Evolutionary conservation across 2,329 filamentous ascomycete genomes (phyloP).

Genomic region (Beauveria medogensis): DNA sequence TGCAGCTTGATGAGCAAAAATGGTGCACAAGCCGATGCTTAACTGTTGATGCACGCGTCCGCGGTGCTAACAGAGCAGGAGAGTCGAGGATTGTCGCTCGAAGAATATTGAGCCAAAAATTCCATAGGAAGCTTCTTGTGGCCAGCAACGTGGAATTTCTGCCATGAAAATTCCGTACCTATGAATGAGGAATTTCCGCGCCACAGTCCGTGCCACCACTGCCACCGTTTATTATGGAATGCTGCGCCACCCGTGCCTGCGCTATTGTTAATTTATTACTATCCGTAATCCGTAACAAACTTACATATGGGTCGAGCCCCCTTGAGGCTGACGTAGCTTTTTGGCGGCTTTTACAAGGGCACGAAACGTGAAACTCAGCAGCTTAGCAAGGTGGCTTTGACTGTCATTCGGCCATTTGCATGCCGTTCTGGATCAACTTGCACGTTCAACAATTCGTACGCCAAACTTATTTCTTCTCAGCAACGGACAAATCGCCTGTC

Average conservation of each 20-base stretch:
- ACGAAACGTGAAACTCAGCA: not conserved
- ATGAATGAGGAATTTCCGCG: not conserved
- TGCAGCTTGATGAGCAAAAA: too few relatives aligned
- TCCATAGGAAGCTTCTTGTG: too few relatives aligned
- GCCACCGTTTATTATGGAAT: not conserved
- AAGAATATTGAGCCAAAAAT: too few relatives aligned
- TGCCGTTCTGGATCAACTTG: not conserved
- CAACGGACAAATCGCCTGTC: not conserved
- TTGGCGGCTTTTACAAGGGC: not conserved
- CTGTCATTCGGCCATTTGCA: not conserved
- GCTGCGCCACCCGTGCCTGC: not conserved
- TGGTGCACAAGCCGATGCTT: too few relatives aligned
- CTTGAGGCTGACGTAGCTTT: conserved; percentile 8
- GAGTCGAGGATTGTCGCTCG: too few relatives aligned
- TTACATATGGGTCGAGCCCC: not conserved
- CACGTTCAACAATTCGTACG: not conserved
- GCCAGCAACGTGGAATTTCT: too few relatives aligned
- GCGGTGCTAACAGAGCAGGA: too few relatives aligned
- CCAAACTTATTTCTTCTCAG: too few relatives aligned
- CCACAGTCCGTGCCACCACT: not conserved
- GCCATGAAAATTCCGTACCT: too few relatives aligned
- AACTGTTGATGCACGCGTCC: too few relatives aligned
- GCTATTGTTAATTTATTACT: not conserved
- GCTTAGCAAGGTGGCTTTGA: not conserved
- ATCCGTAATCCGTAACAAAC: not conserved